Conservation (phyloP, 179 eudicot genomes). For the Silene coronaria region DNA sequence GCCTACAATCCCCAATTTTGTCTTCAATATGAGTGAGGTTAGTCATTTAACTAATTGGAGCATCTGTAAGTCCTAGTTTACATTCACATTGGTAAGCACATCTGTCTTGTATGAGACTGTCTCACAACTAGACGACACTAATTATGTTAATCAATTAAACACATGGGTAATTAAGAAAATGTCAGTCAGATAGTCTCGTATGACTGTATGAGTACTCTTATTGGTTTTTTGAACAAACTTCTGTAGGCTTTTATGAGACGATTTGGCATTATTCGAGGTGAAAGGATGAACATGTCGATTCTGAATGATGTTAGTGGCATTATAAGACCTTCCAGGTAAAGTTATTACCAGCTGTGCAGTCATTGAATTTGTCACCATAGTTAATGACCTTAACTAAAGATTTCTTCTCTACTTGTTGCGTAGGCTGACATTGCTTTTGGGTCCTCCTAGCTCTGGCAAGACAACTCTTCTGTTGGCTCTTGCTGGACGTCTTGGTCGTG, state of each 20-base stretch:
- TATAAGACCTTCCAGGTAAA: constrained; percentile 74
- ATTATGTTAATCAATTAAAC: too few relatives aligned
- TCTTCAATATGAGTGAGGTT: constrained; percentile 78
- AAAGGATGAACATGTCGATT: constrained; percentile 50
- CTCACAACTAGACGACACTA: too few relatives aligned
- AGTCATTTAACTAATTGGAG: background rate
- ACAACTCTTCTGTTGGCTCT: constrained; percentile 86
- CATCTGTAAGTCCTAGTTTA: background rate
- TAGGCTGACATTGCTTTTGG: constrained; percentile 85
- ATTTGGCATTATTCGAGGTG: constrained; percentile 47
- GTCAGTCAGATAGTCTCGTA: background rate
- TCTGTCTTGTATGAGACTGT: too few relatives aligned
- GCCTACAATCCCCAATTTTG: constrained; percentile 82
- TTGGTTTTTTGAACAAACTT: constrained; percentile 9
- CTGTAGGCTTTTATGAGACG: constrained; percentile 53
- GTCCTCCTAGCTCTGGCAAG: constrained; percentile 97
- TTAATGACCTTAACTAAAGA: background rate
- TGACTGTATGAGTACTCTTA: background rate
- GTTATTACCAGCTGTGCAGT: background rate
- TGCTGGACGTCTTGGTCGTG: constrained; percentile 73
- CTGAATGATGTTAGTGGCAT: constrained; percentile 70
- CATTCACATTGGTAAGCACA: background rate
- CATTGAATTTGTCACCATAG: background rate
- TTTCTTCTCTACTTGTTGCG: constrained; percentile 6
- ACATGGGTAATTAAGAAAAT: too few relatives aligned